Percentiles rank a stretch among this genome's conserved stretches.
Conservation (phyloP, 805 yeast species). For the Sugiyamaella smithiae region DNA sequence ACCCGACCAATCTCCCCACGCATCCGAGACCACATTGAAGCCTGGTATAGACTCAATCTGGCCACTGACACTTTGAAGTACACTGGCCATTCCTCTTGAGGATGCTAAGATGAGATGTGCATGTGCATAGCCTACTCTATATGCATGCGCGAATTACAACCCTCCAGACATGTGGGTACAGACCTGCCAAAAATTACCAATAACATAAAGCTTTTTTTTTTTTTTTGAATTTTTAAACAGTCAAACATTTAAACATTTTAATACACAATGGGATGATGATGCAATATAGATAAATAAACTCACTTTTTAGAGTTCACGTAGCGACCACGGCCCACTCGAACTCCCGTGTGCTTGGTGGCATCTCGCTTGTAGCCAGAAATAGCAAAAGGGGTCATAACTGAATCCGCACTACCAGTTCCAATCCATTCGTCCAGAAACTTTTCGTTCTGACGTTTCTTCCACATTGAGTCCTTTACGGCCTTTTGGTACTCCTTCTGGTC, state of each 20-base stretch:
- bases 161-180: too few relatives aligned
- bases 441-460: constrained; percentile 84
- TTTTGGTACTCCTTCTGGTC: constrained; percentile 93
- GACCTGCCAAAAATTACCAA: too few relatives aligned
- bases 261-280: too few relatives aligned
- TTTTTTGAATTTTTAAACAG: too few relatives aligned
- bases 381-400: constrained; percentile 81
- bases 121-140: neutral
- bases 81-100: neutral
- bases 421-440: constrained; percentile 83
- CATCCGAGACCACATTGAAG: constrained; percentile 51
- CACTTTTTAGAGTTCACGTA: constrained; percentile 62
- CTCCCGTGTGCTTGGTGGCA: constrained; percentile 51
- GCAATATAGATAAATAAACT: too few relatives aligned
- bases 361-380: constrained; percentile 54
- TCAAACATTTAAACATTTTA: too few relatives aligned
- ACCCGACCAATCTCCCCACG: constrained; percentile 64
- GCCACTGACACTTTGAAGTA: constrained; percentile 1
- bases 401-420: constrained; percentile 87
- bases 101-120: neutral
- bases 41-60: constrained; percentile 54
- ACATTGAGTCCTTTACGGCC: constrained; percentile 81
- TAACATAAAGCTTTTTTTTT: too few relatives aligned
- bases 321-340: constrained; percentile 82
- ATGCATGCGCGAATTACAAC: neutral